Evolutionary conservation across 176 grass and related monocot species (phyloP).

Genomic region (Guadua angustifolia): DNA sequence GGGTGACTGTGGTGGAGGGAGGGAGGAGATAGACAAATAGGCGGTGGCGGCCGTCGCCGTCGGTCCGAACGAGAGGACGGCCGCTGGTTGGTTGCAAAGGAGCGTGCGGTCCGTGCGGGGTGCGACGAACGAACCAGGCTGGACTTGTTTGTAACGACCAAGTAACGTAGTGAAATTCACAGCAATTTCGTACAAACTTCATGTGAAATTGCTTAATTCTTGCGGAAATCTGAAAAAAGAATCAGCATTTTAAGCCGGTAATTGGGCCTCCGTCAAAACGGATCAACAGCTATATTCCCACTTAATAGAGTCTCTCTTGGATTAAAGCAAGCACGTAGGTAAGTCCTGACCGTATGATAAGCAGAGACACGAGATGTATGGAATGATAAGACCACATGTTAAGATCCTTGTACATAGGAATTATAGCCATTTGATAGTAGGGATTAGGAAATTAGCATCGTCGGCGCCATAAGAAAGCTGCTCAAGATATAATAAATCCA

Average conservation of each 20-base stretch:
- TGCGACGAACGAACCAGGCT: neutral
- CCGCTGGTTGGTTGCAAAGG: constrained; percentile 16
- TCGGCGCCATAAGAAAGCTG: neutral
- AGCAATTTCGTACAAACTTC: neutral
- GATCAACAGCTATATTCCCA: too few species aligned
- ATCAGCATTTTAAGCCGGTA: too few species aligned
- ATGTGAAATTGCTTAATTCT: neutral
- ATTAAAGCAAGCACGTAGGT: too few species aligned
- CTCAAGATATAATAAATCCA: neutral
- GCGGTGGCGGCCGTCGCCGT: constrained; percentile 32
- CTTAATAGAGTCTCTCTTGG: too few species aligned
- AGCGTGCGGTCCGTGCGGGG: neutral
- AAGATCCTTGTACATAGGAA: neutral
- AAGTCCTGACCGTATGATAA: too few species aligned
- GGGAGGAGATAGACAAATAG: neutral
- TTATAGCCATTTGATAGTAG: neutral
- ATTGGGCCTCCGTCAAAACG: too few species aligned
- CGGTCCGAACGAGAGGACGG: constrained; percentile 29
- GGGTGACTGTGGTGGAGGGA: neutral
- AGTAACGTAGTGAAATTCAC: neutral
- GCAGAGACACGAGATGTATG: too few species aligned
- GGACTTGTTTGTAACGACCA: neutral
- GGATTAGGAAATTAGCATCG: neutral
- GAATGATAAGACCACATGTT: too few species aligned
- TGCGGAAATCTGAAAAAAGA: neutral